Base-by-base conservation (phyloP, 2,329 filamentous ascomycete genomes). In the Alternaria sp. region DNA sequence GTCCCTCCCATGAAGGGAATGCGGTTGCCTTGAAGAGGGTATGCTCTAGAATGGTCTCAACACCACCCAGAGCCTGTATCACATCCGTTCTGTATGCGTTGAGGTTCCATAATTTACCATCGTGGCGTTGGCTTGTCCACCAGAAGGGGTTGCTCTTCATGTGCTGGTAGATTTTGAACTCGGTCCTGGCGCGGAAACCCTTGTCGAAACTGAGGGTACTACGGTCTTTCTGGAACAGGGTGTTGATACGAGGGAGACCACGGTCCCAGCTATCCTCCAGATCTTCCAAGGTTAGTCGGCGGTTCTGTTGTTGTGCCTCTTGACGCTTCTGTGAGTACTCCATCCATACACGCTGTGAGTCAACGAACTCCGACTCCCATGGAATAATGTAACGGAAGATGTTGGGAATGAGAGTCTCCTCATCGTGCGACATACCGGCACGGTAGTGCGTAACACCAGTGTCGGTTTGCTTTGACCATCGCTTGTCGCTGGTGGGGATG, bases 131-230 rank as follows among this genome's bases (percentile, higher is more conserved):
- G 71, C 91, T 96, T 4, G 95, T 99, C 95, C 95, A 99, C 93
- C 93, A 97, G 84, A 98, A 98, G 0, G 95, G 95, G 75, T 98
- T 97, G 80, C 90, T 96, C 86, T 96, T 97, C 94, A 99, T 98
- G 60, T 98, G 84, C 77, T 98, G 94, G 75, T 98, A 99, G 29
- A 95, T 89, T 83, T 99, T 99, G 83, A 99, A 99, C 77, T 99
- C 95, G 10, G 94, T 92, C 53, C 95, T 86, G 13, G 93, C 89
- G 68, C 95, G 90, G 88, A 98, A 99, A 54, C 95, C 95, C 80
- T 99, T 99, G 82, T 99, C 95, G 73, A 99, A 99, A 72, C 92
- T 96, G 63, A 99, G 85, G 0, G 95, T 99, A 77, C 93, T 97
- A 72, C 95, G 86, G 70, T 99, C 95, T 78, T 99, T 99, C 77